Conservation (phyloP, 192 early-diverging fungal genomes). For the Coemansia sp. region DNA sequence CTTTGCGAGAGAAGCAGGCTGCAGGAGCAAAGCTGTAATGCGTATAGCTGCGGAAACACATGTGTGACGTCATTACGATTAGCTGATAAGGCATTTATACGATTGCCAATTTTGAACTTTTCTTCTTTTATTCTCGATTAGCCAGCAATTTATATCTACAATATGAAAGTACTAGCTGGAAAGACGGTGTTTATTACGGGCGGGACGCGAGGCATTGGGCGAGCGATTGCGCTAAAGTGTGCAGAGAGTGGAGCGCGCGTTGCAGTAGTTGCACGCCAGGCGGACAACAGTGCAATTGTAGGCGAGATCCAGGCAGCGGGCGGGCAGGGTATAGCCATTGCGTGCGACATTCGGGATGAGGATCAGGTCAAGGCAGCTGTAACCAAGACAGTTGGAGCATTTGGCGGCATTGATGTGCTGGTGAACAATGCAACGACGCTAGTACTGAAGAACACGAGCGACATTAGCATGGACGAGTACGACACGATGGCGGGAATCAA, state of each 20-base stretch:
- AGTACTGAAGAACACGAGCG: slow-evolving; percentile 60
- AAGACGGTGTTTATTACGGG: slow-evolving; percentile 56
- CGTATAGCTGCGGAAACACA: background rate
- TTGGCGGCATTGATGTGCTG: slow-evolving; percentile 80
- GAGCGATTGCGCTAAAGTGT: slow-evolving; percentile 50
- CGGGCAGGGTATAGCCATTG: slow-evolving; percentile 63
- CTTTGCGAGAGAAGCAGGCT: slow-evolving; percentile 32
- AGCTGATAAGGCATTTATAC: too few species aligned
- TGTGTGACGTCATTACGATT: too few species aligned
- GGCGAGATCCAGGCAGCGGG: slow-evolving; percentile 68
- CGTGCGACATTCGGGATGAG: slow-evolving; percentile 76
- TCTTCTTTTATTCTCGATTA: background rate
- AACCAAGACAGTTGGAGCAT: slow-evolving; percentile 56
- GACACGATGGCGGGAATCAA: slow-evolving; percentile 69
- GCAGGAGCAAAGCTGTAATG: background rate
- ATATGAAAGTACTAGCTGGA: slow-evolving; percentile 6
- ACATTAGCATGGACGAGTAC: slow-evolving; percentile 58
- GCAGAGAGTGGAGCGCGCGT: slow-evolving; percentile 47
- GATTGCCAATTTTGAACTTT: background rate
- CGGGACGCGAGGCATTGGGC: slow-evolving; percentile 54
- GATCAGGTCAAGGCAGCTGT: slow-evolving; percentile 66
- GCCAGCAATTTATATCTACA: background rate
- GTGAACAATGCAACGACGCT: slow-evolving; percentile 75
- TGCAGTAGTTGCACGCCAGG: slow-evolving; percentile 62
- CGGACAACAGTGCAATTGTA: slow-evolving; percentile 57